phyloP scores from a whole-genome alignment of 129 eudicot species.

The Silybum marianum region DNA sequence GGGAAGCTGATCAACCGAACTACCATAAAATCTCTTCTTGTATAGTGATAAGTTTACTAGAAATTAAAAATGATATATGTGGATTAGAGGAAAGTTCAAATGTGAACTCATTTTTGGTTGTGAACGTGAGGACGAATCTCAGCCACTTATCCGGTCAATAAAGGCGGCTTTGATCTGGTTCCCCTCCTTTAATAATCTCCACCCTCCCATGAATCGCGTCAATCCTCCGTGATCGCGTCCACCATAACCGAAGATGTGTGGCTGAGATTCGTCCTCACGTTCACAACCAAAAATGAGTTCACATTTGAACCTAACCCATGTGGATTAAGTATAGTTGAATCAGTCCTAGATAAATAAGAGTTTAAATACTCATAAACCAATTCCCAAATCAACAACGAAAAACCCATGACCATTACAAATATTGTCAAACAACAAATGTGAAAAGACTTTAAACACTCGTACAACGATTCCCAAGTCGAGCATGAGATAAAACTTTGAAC shows the following conservation, averaged over 20 bases:
- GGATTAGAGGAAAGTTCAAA: too few relatives aligned
- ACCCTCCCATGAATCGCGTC: too few relatives aligned
- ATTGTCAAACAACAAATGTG: not conserved
- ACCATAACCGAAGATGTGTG: too few relatives aligned
- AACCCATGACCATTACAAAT: not conserved
- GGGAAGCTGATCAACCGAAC: not conserved
- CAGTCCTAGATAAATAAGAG: not conserved
- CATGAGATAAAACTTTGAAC: conserved; percentile 17
- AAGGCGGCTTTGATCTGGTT: too few relatives aligned
- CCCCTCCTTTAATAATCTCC: too few relatives aligned
- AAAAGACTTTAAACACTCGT: not conserved
- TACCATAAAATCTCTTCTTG: not conserved
- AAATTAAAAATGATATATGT: not conserved
- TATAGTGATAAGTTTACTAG: not conserved
- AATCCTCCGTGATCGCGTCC: too few relatives aligned
- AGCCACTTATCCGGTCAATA: too few relatives aligned
- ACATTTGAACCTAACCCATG: too few relatives aligned
- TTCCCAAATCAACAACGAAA: not conserved
- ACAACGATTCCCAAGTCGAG: not conserved
- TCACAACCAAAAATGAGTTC: too few relatives aligned
- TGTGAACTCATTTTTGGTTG: too few relatives aligned
- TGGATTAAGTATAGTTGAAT: not conserved
- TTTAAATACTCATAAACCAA: not conserved
- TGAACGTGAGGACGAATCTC: too few relatives aligned
- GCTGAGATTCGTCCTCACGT: too few relatives aligned